Percentiles rank a stretch among this genome's conserved stretches.
Conservation (phyloP, 2,329 filamentous ascomycete genomes). For the Aspergillus sojae region DNA sequence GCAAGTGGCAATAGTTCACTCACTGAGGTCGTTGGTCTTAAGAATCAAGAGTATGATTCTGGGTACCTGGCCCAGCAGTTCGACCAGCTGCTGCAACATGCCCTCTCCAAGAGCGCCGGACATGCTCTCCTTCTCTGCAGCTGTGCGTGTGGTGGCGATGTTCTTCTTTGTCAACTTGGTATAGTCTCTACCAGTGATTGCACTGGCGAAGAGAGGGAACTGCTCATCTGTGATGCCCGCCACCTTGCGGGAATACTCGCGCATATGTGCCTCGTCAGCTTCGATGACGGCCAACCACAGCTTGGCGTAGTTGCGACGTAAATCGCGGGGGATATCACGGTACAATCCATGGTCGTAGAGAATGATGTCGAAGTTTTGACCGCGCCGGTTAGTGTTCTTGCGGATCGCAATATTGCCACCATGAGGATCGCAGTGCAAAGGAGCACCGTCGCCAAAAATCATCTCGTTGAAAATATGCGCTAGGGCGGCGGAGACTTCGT, state of each 20-base stretch:
- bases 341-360: slow-evolving; percentile 97
- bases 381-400: slow-evolving; percentile 64
- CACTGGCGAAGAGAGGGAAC: slow-evolving; percentile 92
- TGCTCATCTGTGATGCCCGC: slow-evolving; percentile 86
- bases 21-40: slow-evolving; percentile 94
- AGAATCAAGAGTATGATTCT: slow-evolving; percentile 91
- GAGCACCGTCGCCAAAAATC: slow-evolving; percentile 90
- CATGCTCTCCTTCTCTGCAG: slow-evolving; percentile 83
- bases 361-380: slow-evolving; percentile 88
- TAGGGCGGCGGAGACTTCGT: slow-evolving; percentile 90
- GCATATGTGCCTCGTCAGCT: slow-evolving; percentile 82
- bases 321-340: slow-evolving; percentile 77
- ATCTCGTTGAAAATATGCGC: slow-evolving; percentile 98
- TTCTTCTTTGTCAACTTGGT: slow-evolving; percentile 68
- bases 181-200: slow-evolving; percentile 93
- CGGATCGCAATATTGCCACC: slow-evolving; percentile 94
- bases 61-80: slow-evolving; percentile 84
- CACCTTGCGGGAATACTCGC: slow-evolving; percentile 83
- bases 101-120: slow-evolving; percentile 82
- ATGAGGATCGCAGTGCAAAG: slow-evolving; percentile 94
- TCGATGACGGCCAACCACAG: slow-evolving; percentile 97
- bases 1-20: slow-evolving; percentile 26
- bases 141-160: slow-evolving; percentile 61
- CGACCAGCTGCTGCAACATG: slow-evolving; percentile 83
- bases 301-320: slow-evolving; percentile 88